These are phyloP conservation scores for Arachis monticola DNA, from an alignment of 331 rosid genomes.

Conservation along the genomic window DNA sequence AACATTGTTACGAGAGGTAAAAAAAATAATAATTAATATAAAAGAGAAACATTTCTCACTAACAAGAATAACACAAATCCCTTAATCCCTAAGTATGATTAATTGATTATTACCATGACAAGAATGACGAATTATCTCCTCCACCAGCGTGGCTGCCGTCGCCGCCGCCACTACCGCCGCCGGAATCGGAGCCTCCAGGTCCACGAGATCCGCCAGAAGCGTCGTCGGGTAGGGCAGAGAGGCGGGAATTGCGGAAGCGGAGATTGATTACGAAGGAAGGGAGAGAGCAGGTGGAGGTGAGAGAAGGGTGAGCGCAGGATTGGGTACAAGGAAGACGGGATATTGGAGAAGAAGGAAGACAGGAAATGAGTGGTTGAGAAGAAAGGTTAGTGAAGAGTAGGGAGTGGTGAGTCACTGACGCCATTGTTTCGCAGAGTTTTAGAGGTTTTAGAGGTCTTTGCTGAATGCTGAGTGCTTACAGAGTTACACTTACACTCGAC, in stretches of 20 bases:
- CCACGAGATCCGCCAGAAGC: constrained; percentile 47
- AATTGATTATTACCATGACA: constrained; percentile 69
- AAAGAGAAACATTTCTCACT: background rate
- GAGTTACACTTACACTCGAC: too few relatives aligned
- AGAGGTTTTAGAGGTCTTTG: too few relatives aligned
- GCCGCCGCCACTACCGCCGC: constrained; percentile 47
- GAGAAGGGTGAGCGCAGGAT: constrained; percentile 9
- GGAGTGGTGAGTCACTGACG: too few relatives aligned
- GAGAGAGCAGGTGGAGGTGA: constrained; percentile 30
- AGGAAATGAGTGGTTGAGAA: constrained; percentile 21
- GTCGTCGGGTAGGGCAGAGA: constrained; percentile 54
- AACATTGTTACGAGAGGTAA: too few relatives aligned
- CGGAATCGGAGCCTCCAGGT: constrained; percentile 50
- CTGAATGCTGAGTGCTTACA: too few relatives aligned
- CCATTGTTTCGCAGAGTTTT: too few relatives aligned
- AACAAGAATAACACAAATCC: background rate
- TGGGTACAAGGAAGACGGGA: constrained; percentile 32
- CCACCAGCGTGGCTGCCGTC: constrained; percentile 46
- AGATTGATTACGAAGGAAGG: constrained; percentile 23
- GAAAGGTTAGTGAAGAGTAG: too few relatives aligned
- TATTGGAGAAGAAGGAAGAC: constrained; percentile 34
- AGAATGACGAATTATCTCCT: constrained; percentile 64
- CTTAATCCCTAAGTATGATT: too few relatives aligned
- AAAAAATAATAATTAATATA: too few relatives aligned
- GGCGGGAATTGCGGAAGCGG: constrained; percentile 41